Evolutionary conservation across 306 rosid species (phyloP).

Genomic region (Dalbergia cochinchinensis): DNA sequence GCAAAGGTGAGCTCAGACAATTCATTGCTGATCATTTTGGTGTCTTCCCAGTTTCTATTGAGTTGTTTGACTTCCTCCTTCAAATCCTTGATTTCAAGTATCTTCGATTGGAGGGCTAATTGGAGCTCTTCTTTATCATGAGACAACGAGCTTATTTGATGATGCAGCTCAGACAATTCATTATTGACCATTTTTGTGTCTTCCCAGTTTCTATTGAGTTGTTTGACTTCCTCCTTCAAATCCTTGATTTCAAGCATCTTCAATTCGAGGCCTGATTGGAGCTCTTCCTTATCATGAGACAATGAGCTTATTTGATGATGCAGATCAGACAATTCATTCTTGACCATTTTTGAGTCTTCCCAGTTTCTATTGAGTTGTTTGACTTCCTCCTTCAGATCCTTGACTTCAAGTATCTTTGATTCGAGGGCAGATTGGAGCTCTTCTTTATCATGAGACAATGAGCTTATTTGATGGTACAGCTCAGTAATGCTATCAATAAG

Average conservation of each 20-base stretch:
- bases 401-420: slow-evolving; percentile 63
- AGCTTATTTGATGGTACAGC: slow-evolving; percentile 63
- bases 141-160: slow-evolving; percentile 62
- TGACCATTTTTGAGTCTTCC: slow-evolving; percentile 66
- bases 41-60: slow-evolving; percentile 58
- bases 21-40: slow-evolving; percentile 67
- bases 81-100: slow-evolving; percentile 67
- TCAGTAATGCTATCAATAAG: slow-evolving; percentile 63
- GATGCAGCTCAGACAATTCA: slow-evolving; percentile 62
- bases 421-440: slow-evolving; percentile 65
- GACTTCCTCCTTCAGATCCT: slow-evolving; percentile 72
- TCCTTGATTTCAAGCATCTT: slow-evolving; percentile 69
- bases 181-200: slow-evolving; percentile 64
- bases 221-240: slow-evolving; percentile 69
- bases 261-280: slow-evolving; percentile 60
- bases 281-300: slow-evolving; percentile 70
- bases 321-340: slow-evolving; percentile 54
- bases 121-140: slow-evolving; percentile 72
- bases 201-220: slow-evolving; percentile 54
- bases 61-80: slow-evolving; percentile 68
- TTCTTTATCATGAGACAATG: slow-evolving; percentile 68
- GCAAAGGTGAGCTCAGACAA: slow-evolving; percentile 60
- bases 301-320: slow-evolving; percentile 60
- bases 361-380: slow-evolving; percentile 53
- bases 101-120: slow-evolving; percentile 58